Conservation (phyloP, 2,329 filamentous ascomycete genomes). For the Parastagonospora nodorum region DNA sequence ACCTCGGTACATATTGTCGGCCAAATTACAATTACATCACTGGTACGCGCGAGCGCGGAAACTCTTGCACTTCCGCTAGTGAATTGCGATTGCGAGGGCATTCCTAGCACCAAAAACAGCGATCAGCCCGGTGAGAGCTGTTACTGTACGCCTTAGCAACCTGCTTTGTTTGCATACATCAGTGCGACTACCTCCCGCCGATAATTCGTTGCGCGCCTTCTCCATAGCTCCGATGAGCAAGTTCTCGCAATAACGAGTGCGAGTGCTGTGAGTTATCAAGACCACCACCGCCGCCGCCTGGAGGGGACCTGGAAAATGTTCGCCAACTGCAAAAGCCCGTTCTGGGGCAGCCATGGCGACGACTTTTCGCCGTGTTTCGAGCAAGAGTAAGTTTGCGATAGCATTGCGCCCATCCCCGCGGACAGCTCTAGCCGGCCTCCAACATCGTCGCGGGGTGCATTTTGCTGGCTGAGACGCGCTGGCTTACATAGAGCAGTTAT, state of each 20-base stretch:
- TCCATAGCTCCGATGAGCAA: slow-evolving; percentile 2
- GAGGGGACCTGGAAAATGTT: slow-evolving; percentile 51
- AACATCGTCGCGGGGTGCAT: too few relatives aligned
- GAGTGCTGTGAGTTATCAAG: slow-evolving; percentile 19
- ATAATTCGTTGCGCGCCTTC: not conserved
- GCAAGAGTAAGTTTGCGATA: slow-evolving; percentile 63
- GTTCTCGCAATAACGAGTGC: slow-evolving; percentile 19
- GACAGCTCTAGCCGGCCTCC: too few relatives aligned
- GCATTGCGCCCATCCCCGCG: too few relatives aligned
- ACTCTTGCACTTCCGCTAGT: too few relatives aligned
- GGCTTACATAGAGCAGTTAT: slow-evolving; percentile 61
- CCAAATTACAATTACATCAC: too few relatives aligned
- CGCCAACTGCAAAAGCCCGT: slow-evolving; percentile 60
- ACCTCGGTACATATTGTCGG: too few relatives aligned
- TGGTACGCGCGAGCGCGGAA: too few relatives aligned
- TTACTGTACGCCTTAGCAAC: not conserved
- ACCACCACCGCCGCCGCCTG: slow-evolving; percentile 14
- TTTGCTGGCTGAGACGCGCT: too few relatives aligned
- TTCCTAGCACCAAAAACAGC: too few relatives aligned
- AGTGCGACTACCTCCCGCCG: not conserved
- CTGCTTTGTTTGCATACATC: not conserved
- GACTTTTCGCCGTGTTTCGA: slow-evolving; percentile 68
- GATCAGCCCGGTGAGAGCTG: too few relatives aligned
- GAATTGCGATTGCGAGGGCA: too few relatives aligned
- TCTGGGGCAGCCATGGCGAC: slow-evolving; percentile 60